These are phyloP conservation scores for Chlamydomonas applanata DNA, from an alignment of 139 green algal species.

Conservation along the genomic window DNA sequence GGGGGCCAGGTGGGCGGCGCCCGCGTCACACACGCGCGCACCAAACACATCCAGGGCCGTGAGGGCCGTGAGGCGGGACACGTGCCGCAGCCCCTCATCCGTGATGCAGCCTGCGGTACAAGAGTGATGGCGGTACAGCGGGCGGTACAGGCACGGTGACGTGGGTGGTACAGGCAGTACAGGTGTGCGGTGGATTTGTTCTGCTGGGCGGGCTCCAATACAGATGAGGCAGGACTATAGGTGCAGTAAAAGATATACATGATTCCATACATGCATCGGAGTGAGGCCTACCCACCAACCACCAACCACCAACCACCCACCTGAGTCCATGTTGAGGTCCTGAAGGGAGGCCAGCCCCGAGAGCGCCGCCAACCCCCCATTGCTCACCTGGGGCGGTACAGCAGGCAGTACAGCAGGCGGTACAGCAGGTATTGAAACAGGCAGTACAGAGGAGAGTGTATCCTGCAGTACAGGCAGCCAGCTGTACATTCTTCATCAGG, in stretches of 20 bases:
- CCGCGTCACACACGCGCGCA: constrained; percentile 7
- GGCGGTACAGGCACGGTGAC: too few species aligned
- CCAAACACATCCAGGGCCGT: constrained; percentile 21
- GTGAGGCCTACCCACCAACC: neutral
- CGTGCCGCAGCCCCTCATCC: constrained; percentile 8
- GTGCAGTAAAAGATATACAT: too few species aligned
- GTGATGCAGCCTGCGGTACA: constrained; percentile 15
- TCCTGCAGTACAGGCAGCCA: too few species aligned
- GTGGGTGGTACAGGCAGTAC: too few species aligned
- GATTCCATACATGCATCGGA: neutral
- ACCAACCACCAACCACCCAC: neutral
- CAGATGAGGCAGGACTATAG: too few species aligned
- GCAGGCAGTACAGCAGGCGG: too few species aligned
- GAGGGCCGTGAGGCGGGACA: constrained; percentile 3
- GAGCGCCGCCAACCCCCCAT: constrained; percentile 13
- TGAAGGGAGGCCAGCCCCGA: constrained; percentile 2
- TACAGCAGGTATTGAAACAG: too few species aligned
- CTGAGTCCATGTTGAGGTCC: constrained; percentile 24
- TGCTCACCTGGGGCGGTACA: constrained; percentile 32
- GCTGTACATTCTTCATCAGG: too few species aligned
- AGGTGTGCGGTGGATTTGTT: neutral
- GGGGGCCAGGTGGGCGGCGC: constrained; percentile 6
- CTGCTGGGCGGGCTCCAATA: too few species aligned
- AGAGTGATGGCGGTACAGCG: too few species aligned
- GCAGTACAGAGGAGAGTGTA: too few species aligned